Evolutionary conservation across 176 grass and related monocot species (phyloP), one percentile per base, ranked within the genome.

Genomic region (Lolium multiflorum): DNA sequence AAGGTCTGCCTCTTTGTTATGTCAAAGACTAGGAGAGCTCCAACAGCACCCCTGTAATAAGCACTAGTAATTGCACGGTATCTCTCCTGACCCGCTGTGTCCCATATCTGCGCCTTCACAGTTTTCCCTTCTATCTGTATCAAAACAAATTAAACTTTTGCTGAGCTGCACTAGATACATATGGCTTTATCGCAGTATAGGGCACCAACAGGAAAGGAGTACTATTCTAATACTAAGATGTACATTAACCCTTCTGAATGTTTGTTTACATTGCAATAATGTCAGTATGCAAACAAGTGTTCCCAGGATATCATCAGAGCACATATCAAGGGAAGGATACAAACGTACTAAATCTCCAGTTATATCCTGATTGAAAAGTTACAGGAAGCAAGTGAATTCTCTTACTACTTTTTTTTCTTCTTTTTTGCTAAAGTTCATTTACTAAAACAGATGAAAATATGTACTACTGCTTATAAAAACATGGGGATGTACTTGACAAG

Each of bases 1-100:
- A 91, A 94, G 4, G 89, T 87, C 52, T 82, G 89, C 81, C 72
- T 94, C 87, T 94, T 94, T 65, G 92, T 87, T 87, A 94, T 89
- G 72, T 94, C 92, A 49, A 82, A 94, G 49, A 75, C 92, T 2
- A 91, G 64, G 10, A 94, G 89, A 4, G 92, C 92, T 69, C 87
- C 87, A 20, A 94, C 92, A 10, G 89, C 87, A 31, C 87, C 84
- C 20, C 89, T 81, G 87, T 91, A 94, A 83, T 91, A 89, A 61
- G 92, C 87, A 74, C 92, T 91, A n/a, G 92, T 94, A 71, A 94
- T 94, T 17, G 89, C 89, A 74, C 92, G 89, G 71, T 91, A 94
- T 74, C 92, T 94, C 77, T 94, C 92, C 74, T 94, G 92, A 28
- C 92, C 92, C 62, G 81, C 92, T 31, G 89, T 94, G 48, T 91